A percentile compares a stretch with the other conserved stretches of the same genome.
Conservation (phyloP, 768 basidiomycete genomes). For the Phaeotremella skinneri region DNA sequence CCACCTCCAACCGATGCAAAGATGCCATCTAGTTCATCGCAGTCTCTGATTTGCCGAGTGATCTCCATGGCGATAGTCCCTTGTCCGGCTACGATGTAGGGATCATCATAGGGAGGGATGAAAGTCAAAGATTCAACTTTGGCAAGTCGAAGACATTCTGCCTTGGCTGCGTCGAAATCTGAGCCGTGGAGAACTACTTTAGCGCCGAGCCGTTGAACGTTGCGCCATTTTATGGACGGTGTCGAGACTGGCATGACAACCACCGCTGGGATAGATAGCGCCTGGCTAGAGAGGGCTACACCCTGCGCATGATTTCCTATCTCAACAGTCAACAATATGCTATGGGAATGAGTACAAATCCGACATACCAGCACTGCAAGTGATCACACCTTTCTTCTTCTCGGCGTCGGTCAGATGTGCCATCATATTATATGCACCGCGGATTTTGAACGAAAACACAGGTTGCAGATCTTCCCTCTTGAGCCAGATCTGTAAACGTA, state of each 20-base stretch:
- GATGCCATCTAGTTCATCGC: conserved; percentile 69
- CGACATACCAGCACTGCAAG: conserved; percentile 94
- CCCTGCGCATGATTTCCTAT: conserved; percentile 98
- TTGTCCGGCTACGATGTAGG: conserved; percentile 93
- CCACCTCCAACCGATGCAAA: conserved; percentile 94
- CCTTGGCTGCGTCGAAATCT: conserved; percentile 96
- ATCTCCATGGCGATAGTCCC: conserved; percentile 95
- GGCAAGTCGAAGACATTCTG: conserved; percentile 85
- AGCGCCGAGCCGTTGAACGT: conserved; percentile 90
- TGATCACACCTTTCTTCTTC: conserved; percentile 94
- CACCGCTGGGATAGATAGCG: conserved; percentile 88
- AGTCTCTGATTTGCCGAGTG: conserved; percentile 78
- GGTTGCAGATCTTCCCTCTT: conserved; percentile 93
- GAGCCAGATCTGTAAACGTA: conserved; percentile 66
- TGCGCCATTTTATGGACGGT: conserved; percentile 91
- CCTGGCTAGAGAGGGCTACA: conserved; percentile 88
- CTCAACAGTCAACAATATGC: neutral
- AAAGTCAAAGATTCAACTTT: conserved; percentile 72
- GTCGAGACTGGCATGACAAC: conserved; percentile 97
- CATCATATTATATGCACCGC: conserved; percentile 99
- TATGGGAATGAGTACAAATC: neutral
- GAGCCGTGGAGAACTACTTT: conserved; percentile 86
- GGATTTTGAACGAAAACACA: conserved; percentile 98
- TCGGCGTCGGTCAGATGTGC: conserved; percentile 80
- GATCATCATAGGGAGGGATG: conserved; percentile 97